Evolutionary conservation across 345 rosid genomes (phyloP).

Genomic region (Lumnitzera racemosa): DNA sequence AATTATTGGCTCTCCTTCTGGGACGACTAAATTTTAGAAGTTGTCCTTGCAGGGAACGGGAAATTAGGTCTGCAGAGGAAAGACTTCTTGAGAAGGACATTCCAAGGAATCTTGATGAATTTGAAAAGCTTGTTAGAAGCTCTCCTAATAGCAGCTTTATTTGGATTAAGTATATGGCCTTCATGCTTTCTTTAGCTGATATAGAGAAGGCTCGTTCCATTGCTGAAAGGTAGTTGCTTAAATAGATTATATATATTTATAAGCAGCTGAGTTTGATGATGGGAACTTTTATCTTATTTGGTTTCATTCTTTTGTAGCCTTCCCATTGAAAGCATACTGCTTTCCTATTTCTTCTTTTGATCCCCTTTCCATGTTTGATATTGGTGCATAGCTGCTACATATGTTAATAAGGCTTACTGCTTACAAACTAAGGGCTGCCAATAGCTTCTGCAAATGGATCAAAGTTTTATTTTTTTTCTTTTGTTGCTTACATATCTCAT

Average conservation of each 20-base stretch:
- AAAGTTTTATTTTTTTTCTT: too few species aligned
- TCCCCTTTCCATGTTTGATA: too few species aligned
- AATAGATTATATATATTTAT: background rate
- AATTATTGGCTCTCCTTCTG: conserved; percentile 1
- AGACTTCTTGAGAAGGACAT: conserved; percentile 71
- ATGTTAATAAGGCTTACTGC: too few species aligned
- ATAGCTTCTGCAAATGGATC: too few species aligned
- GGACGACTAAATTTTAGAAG: conserved; percentile 6
- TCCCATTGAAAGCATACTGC: too few species aligned
- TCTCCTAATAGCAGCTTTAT: conserved; percentile 92
- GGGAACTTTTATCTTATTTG: background rate
- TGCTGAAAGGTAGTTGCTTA: conserved; percentile 68
- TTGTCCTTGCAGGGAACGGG: conserved; percentile 53
- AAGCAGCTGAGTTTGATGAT: background rate
- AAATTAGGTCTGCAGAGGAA: conserved; percentile 88
- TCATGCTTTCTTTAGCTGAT: conserved; percentile 70
- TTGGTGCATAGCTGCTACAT: too few species aligned
- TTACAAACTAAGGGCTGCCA: too few species aligned
- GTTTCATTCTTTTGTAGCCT: background rate
- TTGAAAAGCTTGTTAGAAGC: conserved; percentile 81
- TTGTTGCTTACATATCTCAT: too few species aligned
- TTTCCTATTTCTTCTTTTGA: too few species aligned
- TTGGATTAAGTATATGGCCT: conserved; percentile 92
- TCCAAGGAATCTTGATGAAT: conserved; percentile 83
- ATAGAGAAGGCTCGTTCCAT: conserved; percentile 85